A percentile compares a stretch with the other conserved stretches of the same genome.
Conservation (phyloP, 306 rosid genomes). For the Neltuma alba region DNA sequence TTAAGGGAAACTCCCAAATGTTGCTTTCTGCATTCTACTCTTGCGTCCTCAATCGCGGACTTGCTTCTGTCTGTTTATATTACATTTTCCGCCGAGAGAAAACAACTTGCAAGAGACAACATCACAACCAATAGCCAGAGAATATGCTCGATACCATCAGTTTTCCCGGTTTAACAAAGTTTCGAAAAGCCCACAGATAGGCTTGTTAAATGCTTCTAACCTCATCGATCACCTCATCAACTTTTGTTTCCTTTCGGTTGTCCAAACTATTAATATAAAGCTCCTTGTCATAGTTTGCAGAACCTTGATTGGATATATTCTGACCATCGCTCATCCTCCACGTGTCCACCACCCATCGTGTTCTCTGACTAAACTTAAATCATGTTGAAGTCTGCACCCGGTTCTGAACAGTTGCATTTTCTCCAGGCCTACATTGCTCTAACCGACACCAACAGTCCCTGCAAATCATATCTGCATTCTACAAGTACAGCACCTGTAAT, state of each 20-base stretch:
- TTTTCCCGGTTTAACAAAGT: neutral
- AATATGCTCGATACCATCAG: conserved; percentile 35
- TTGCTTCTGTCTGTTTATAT: conserved; percentile 20
- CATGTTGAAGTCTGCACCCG: neutral
- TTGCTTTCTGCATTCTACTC: neutral
- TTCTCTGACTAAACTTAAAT: neutral
- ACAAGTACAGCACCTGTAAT: neutral
- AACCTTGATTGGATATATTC: neutral
- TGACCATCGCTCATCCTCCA: conserved; percentile 5
- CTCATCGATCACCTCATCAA: conserved; percentile 26
- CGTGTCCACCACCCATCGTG: neutral
- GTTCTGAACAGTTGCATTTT: neutral
- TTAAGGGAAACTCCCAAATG: neutral
- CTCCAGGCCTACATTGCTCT: neutral
- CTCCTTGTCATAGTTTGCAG: neutral
- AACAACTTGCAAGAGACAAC: conserved; percentile 37
- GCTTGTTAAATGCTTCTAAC: conserved; percentile 29
- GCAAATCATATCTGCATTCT: conserved; percentile 17
- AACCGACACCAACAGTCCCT: neutral
- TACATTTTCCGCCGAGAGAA: neutral
- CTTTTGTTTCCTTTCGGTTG: conserved; percentile 30
- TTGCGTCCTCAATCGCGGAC: conserved; percentile 14
- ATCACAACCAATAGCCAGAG: neutral
- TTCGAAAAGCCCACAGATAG: neutral
- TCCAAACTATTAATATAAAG: conserved; percentile 2